These are phyloP conservation scores for Antrodiella citrinella DNA, from an alignment of 768 basidiomycete genomes.

Conservation along the genomic window DNA sequence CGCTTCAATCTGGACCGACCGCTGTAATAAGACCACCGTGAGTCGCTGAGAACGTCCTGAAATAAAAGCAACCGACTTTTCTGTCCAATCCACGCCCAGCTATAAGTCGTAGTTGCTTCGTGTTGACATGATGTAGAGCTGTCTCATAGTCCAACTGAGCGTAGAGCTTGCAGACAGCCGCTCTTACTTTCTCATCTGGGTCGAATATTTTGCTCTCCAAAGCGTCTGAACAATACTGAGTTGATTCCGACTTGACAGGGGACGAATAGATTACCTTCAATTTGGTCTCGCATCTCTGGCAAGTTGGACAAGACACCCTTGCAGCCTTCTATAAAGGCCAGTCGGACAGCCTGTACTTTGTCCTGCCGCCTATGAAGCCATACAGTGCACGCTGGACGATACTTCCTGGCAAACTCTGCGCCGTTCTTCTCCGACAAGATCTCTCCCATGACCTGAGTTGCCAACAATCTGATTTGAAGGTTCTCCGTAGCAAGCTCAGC, in stretches of 20 bases:
- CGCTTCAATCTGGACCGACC: constrained; percentile 65
- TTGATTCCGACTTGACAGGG: constrained; percentile 2
- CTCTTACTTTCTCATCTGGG: constrained; percentile 86
- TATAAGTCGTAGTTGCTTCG: constrained; percentile 50
- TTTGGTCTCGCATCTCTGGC: constrained; percentile 53
- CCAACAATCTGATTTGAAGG: constrained; percentile 60
- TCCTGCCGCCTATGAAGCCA: constrained; percentile 82
- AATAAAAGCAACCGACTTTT: constrained; percentile 44
- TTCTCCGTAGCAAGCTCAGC: constrained; percentile 81
- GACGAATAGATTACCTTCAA: constrained; percentile 49
- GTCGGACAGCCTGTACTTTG: constrained; percentile 57
- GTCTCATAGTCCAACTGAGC: constrained; percentile 87
- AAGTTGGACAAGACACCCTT: constrained; percentile 54
- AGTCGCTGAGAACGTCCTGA: too few species aligned
- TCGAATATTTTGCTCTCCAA: constrained; percentile 65
- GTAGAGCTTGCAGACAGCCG: constrained; percentile 76
- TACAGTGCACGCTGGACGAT: constrained; percentile 75
- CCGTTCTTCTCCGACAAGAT: constrained; percentile 82
- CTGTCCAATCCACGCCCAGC: constrained; percentile 76
- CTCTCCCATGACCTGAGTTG: constrained; percentile 80
- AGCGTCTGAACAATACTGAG: constrained; percentile 32
- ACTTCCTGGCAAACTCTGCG: constrained; percentile 67
- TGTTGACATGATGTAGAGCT: constrained; percentile 71
- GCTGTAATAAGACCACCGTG: too few species aligned
- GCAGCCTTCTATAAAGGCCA: constrained; percentile 70